Percentiles rank a stretch among this genome's conserved stretches.
Conservation (phyloP, 441 rosid genomes). For the Breynia disticha region DNA sequence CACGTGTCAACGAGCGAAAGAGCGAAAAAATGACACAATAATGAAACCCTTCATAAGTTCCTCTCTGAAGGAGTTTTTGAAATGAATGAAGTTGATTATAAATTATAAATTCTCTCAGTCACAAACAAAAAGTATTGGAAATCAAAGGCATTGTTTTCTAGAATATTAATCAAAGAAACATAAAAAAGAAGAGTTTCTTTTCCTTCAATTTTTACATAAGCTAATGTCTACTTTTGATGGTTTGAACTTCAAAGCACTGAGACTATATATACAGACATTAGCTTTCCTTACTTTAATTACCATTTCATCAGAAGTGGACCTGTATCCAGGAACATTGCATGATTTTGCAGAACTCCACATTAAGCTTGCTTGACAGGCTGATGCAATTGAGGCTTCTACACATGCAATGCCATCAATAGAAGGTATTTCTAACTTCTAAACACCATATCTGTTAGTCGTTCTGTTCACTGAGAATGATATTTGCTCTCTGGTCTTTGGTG, state of each 20-base stretch:
- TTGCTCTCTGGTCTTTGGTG: constrained; percentile 50
- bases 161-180: no score
- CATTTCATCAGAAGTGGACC: constrained; percentile 62
- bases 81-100: no score
- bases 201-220: constrained; percentile 46
- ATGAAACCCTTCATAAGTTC: no score
- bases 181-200: no score
- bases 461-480: constrained; percentile 74
- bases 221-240: constrained; percentile 48
- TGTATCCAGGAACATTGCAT: constrained; percentile 81
- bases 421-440: constrained; percentile 66
- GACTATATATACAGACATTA: constrained; percentile 68
- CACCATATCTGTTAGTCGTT: constrained; percentile 67
- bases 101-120: no score
- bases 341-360: constrained; percentile 42
- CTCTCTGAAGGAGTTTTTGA: no score
- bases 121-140: no score
- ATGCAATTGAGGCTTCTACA: constrained; percentile 53
- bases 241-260: constrained; percentile 62
- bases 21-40: no score
- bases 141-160: no score
- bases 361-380: constrained; percentile 67
- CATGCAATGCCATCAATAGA: constrained; percentile 68
- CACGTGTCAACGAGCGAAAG: no score
- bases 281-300: constrained; percentile 51